phyloP scores from a whole-genome alignment of 2,329 filamentous ascomycete species.

The Botrytis pseudocinerea region DNA sequence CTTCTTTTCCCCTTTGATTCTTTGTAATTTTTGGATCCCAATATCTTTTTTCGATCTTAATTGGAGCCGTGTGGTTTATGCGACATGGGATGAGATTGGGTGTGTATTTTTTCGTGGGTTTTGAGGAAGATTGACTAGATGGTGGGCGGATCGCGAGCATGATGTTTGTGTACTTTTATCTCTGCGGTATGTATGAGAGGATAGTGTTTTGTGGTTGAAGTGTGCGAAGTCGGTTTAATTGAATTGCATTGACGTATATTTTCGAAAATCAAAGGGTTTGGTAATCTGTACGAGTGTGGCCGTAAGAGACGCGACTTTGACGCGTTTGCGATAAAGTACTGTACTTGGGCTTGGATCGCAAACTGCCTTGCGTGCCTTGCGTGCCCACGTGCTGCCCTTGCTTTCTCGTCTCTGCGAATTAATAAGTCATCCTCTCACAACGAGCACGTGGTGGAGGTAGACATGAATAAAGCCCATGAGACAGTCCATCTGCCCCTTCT shows the following conservation, averaged over 20 bases:
- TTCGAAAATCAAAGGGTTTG: neutral
- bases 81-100: conserved; percentile 19
- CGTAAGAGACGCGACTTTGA: neutral
- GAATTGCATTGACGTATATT: neutral
- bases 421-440: no score
- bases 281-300: neutral
- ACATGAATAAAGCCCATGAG: neutral
- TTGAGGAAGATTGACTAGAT: conserved; percentile 7
- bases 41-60: conserved; percentile 13
- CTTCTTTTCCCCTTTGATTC: neutral
- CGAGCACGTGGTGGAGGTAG: no score
- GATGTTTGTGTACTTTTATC: neutral
- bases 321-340: neutral
- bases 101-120: conserved; percentile 5
- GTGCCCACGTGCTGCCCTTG: neutral
- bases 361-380: no score
- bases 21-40: conserved; percentile 6
- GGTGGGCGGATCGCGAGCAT: conserved; percentile 16
- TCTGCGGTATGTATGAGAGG: neutral
- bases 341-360: neutral
- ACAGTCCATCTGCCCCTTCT: neutral
- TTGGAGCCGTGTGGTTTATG: conserved; percentile 12
- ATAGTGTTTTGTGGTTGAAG: neutral
- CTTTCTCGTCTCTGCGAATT: no score
- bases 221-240: neutral